Conservation (phyloP, 2,329 filamentous ascomycete genomes). For the Ilyonectria robusta region DNA sequence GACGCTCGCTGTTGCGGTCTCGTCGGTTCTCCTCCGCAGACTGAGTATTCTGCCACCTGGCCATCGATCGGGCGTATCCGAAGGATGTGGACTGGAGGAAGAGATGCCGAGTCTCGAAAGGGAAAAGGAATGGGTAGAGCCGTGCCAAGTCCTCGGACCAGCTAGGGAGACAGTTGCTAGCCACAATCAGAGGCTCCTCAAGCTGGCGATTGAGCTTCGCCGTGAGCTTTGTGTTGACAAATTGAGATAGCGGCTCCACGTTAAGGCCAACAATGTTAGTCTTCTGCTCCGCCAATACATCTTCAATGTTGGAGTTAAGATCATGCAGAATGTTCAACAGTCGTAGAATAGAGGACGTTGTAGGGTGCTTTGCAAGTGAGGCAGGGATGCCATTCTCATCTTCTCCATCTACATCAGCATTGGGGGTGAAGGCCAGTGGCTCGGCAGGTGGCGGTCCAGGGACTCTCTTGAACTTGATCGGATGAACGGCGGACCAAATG, state of each 20-base stretch:
- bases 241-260: conserved; percentile 88
- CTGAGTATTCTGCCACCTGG: conserved; percentile 95
- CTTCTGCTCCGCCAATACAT: conserved; percentile 82
- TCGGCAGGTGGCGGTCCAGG: conserved; percentile 85
- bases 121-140: conserved; percentile 96
- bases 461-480: conserved; percentile 92
- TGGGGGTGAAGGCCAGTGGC: conserved; percentile 70
- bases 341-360: conserved; percentile 88
- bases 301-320: conserved; percentile 92
- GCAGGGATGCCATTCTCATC: conserved; percentile 77
- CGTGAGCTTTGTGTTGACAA: conserved; percentile 98
- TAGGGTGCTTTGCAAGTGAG: conserved; percentile 86
- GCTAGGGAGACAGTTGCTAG: conserved; percentile 93
- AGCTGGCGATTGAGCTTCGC: conserved; percentile 97
- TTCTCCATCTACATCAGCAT: conserved; percentile 64
- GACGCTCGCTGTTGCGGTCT: conserved; percentile 89
- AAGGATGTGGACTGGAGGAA: conserved; percentile 99
- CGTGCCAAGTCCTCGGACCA: conserved; percentile 97
- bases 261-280: conserved; percentile 79
- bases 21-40: conserved; percentile 83
- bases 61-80: conserved; percentile 97
- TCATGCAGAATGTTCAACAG: conserved; percentile 92
- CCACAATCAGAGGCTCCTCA: conserved; percentile 96
- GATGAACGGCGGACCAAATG: conserved; percentile 91
- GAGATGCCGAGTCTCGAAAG: conserved; percentile 95